Evolutionary conservation across 495 filamentous ascomycete species (phyloP).

Genomic region (Sordaria brevicollis): DNA sequence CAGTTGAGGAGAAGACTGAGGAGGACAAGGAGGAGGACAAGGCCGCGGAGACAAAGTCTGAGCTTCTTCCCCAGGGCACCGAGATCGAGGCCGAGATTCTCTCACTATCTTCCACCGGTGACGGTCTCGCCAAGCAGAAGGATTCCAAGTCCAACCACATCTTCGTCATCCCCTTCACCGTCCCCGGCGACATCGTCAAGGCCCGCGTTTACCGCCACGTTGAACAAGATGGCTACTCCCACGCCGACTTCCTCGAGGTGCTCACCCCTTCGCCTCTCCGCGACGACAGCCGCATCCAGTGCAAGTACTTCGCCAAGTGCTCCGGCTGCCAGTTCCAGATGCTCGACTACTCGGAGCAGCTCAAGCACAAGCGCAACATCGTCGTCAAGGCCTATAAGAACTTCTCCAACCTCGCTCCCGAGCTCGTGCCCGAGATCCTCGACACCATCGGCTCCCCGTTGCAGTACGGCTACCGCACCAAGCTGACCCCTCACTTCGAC

Average conservation of each 20-base stretch:
- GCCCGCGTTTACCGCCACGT: conserved; percentile 70
- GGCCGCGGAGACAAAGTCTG: conserved; percentile 4
- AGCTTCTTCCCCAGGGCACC: conserved; percentile 49
- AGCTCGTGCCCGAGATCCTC: conserved; percentile 62
- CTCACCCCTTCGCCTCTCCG: conserved; percentile 61
- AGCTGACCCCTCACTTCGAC: conserved; percentile 92
- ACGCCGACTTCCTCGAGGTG: conserved; percentile 74
- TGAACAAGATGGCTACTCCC: conserved; percentile 47
- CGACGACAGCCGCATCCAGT: conserved; percentile 65
- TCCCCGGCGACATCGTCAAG: conserved; percentile 72
- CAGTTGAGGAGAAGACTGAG: conserved; percentile 2
- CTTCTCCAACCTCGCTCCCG: conserved; percentile 71
- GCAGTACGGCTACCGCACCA: conserved; percentile 89
- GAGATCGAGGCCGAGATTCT: conserved; percentile 71
- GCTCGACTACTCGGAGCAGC: conserved; percentile 79
- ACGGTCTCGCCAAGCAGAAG: conserved; percentile 62
- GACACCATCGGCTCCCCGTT: conserved; percentile 85
- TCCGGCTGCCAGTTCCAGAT: conserved; percentile 97
- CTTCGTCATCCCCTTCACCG: conserved; percentile 76
- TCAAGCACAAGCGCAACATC: conserved; percentile 72
- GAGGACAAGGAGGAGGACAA: conserved; percentile 1
- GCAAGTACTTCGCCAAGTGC: conserved; percentile 78
- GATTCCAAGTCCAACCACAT: conserved; percentile 57
- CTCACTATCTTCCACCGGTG: conserved; percentile 79
- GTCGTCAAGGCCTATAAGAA: conserved; percentile 87